Evolutionary conservation across 1,139 yeast species (phyloP), one percentile per base, ranked within the genome.

Genomic region (Blastobotrys malaysiensis): DNA sequence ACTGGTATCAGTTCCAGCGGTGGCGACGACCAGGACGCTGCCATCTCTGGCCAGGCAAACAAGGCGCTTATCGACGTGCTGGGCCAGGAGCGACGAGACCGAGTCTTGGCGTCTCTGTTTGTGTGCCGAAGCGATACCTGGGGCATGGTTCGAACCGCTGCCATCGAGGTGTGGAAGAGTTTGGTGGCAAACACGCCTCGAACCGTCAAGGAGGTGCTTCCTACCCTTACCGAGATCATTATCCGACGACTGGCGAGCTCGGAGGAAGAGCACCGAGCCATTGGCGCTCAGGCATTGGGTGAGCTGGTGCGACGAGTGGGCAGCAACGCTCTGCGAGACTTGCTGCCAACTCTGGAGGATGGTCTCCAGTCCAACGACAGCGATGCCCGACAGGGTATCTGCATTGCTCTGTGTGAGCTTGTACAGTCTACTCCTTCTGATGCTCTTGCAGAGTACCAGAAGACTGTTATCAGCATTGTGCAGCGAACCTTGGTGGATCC

Each of bases 131-230:
- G 96, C 31, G 99, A 95, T 75, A 82, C 84, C 50, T 82, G 95
- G 49, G 89, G 89, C 63, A 78, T 85, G 65, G 99, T 95, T 27
- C 84, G 99, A 65, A 83, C 83, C 61, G 88, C 96, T 46, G 84
- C 98, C n/a, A 82, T 89, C 59, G 97, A 93, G 64, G 91, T 95
- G 52, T 95, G 99, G 99, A 91, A 91, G 73, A 90, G 96, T 0
- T 77, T 95, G 70, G 98, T 95, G 54, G 87, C 96, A 54, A 93
- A 93, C 69, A 93, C 99, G 43, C 99, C 99, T 48, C 84, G 87
- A 70, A 89, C 97, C n/a, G 86, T 93, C 54, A 93, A 88, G 75
- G 97, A 91, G 69, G 88, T 93, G 57, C 73, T 95, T 62, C 96
- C 97, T 43, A 78, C 90, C 6, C 81, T 95, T 61, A 88, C 95